Base-by-base conservation (phyloP, 768 basidiomycete genomes). In the Tylopilus sp. region DNA sequence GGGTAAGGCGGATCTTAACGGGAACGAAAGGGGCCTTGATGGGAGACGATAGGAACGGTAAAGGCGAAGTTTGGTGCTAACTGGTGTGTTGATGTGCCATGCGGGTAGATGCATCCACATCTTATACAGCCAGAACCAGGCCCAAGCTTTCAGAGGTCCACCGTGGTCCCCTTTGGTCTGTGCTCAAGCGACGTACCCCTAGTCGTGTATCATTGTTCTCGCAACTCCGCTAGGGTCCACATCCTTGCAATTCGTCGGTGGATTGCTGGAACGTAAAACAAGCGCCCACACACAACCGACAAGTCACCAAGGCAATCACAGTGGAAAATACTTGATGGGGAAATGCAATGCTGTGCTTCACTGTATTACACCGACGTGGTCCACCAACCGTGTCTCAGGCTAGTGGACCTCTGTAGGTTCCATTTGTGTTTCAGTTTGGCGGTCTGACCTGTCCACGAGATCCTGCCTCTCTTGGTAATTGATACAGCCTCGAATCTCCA, bases 81-180 rank as follows among this genome's bases (percentile, higher is more conserved):
- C 11, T 15, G 44, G 36, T 25, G 41, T 44, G 36, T 36, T 9
- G 30, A 21, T 15, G 25, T 17, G 23, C 23, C 25, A 33, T 17
- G 20, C 46, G 25, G 39, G 25, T 6, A 26, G 40, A 43, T 50
- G 9, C 35, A 6, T 30, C 50, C 39, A 22, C 39, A 15, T 53
- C 45, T 67, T 65, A 65, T 65, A 67, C 36, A n/a, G n/a, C n/a
- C n/a, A 2, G 20, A 20, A 30, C 18, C 26, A 28, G 42, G 39
- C 26, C 28, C 36, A 28, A 53, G 28, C 35, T 15, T 28, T 44
- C 39, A 26, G 17, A 43, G 21, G 42, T 39, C 40, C 45, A 52
- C 57, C 39, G 15, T 10, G 10, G 30, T 25, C 56, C 65, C 33
- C 39, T 50, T 59, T 31, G 12, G 57, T 50, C 38, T 2, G 25